Evolutionary conservation across 2,329 filamentous ascomycete genomes (phyloP), one percentile per base, ranked within the genome.

Genomic region (Penicillium sp.): DNA sequence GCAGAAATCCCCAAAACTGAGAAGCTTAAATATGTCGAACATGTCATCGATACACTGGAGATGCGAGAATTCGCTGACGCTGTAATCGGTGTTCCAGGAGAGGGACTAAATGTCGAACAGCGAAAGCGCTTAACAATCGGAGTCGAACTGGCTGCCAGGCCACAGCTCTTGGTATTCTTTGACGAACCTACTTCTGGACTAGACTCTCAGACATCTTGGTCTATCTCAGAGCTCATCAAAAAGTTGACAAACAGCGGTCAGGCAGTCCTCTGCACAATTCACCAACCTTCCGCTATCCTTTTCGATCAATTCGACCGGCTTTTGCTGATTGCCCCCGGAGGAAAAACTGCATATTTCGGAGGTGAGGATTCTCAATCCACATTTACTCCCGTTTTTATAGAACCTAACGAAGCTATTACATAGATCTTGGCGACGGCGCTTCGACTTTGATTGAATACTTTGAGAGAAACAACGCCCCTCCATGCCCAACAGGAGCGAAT

Each of bases 51-150:
- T 72, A 83, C 96, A 46, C 77, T 96, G 19, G 89, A 92, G 29
- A 96, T 97, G 92, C 81, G 91, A 56, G 86, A 91, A 45, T 96
- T 93, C 63, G 90, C 91, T 8, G 91, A 95, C 65, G 92, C 92
- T 10, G 82, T 96, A 36, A 90, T 97, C 50, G 92, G 92, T 78
- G 86, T 91, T 24, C 90, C 90, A 0, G 92, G 92, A 39, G 89
- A 94, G 75, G 92, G 81, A 69, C 70, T 83, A 44, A 83, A 83
- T 52, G 79, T 83, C 31, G 84, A 87, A 64, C 84, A 87, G 66
- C 78, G 84, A 7, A 87, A 87, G 69, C 87, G 90, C 60, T 80
- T 96, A 11, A 96, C 91, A 0, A 96, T 97, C 58, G 93, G 91
- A 70, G 92, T 97, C 18, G 93, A 97, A 71, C 81, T 97, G 21